Base-by-base conservation (phyloP, 805 yeast species). In the Saccharomycopsis babjevae region DNA sequence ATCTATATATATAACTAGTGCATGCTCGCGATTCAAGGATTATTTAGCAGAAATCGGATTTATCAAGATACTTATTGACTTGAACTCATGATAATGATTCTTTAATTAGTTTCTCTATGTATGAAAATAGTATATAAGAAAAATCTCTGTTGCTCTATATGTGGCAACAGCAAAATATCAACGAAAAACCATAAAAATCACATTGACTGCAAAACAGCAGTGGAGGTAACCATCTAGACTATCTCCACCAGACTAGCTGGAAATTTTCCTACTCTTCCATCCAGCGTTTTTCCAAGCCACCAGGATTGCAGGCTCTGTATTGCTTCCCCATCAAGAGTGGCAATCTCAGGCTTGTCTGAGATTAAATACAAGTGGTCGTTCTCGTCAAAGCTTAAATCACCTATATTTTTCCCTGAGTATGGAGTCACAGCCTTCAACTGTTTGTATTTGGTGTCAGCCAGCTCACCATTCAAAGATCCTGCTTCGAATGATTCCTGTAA, bases 191-290 rank as follows among this genome's bases (percentile, higher is more conserved):
- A 28, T 28, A 28, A 4, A 3, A 28, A 28, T 28, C 32, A 28
- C n/a, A n/a, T n/a, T n/a, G n/a, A n/a, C n/a, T n/a, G n/a, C 10
- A 34, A 10, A 34, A 34, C 15, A 34, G 32, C 6, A 28, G 32
- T 28, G 6, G 32, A 28, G 6, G 8, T 46, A 52, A 11, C 15
- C 58, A 40, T 28, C 38, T 28, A 52, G 16, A 52, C 42, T 28
- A 30, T 15, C n/a, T 54, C 22, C 15, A 60, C 59, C 40, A 57
- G 13, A 30, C 42, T 40, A 13, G 30, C 38, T 1, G 66, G 65
- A 20, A 64, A 57, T 30, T 34, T 32, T 16, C 66, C 66, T 15
- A 62, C 46, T 39, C 66, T 34, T 5, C 64, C 64, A 58, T 64
- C 66, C 15, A 13, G 18, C 1, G 59, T 42, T 38, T 43, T 56